phyloP scores from a whole-genome alignment of 2,329 filamentous ascomycete genomes.

The Aureobasidium sp. region DNA sequence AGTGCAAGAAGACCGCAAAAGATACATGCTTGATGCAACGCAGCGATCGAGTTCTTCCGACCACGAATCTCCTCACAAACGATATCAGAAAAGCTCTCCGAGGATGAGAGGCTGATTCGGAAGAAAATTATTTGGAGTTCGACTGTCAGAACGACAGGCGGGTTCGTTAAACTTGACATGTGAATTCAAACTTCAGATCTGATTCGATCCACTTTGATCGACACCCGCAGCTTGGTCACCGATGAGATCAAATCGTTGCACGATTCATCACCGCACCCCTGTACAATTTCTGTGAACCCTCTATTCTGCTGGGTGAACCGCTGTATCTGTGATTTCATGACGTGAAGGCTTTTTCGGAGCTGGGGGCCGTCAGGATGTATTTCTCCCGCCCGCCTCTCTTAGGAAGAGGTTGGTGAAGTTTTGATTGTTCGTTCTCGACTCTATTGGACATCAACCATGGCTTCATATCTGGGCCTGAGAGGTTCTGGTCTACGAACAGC shows the following conservation, averaged over 20 bases:
- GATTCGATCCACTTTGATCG: slow-evolving; percentile 5
- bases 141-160: not conserved
- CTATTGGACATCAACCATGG: slow-evolving; percentile 6
- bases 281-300: slow-evolving; percentile 10
- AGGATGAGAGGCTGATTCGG: no score
- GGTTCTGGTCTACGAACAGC: slow-evolving; percentile 20
- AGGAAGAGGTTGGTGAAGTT: slow-evolving; percentile 1
- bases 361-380: not conserved
- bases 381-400: slow-evolving; percentile 1
- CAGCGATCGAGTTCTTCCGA: not conserved
- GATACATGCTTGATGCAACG: not conserved
- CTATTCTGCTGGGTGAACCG: not conserved
- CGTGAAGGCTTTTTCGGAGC: slow-evolving; percentile 10
- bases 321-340: slow-evolving; percentile 7
- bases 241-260: slow-evolving; percentile 11
- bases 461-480: slow-evolving; percentile 21
- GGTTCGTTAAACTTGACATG: not conserved
- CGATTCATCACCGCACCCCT: slow-evolving; percentile 9
- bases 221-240: slow-evolving; percentile 10
- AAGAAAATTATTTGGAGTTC: not conserved
- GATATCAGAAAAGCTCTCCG: no score
- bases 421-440: not conserved
- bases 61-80: no score
- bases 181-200: slow-evolving; percentile 2
- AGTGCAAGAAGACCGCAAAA: slow-evolving; percentile 7